A percentile compares a stretch with the other conserved stretches of the same genome.
Evolutionary conservation across 768 basidiomycete genomes (phyloP).

Genomic region (Podaxis pistillaris): DNA sequence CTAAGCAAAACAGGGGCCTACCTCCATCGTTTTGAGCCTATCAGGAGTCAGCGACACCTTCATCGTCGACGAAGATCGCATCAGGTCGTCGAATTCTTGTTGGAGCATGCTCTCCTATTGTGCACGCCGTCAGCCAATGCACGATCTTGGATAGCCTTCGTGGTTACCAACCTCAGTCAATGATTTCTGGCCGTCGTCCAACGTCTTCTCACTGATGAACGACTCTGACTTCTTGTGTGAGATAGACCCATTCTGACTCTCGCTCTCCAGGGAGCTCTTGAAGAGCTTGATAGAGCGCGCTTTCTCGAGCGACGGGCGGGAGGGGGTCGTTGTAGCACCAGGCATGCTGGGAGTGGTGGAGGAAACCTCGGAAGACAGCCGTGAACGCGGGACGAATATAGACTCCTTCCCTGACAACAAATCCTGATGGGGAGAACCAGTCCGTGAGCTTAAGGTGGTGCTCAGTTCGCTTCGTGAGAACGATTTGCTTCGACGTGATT

Average conservation of each 20-base stretch:
- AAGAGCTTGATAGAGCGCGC: slow-evolving; percentile 61
- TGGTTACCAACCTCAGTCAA: slow-evolving; percentile 33
- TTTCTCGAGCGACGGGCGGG: slow-evolving; percentile 66
- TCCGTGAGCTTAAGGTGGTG: slow-evolving; percentile 41
- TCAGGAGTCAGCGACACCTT: slow-evolving; percentile 96
- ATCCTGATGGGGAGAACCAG: slow-evolving; percentile 46
- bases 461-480: slow-evolving; percentile 49
- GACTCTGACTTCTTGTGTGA: slow-evolving; percentile 55
- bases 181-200: slow-evolving; percentile 26
- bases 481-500: slow-evolving; percentile 67
- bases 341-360: slow-evolving; percentile 24
- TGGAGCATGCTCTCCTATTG: slow-evolving; percentile 53
- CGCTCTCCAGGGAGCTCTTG: slow-evolving; percentile 37
- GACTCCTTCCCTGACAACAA: slow-evolving; percentile 32
- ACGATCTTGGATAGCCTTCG: slow-evolving; percentile 11
- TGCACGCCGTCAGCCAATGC: slow-evolving; percentile 16
- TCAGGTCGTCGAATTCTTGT: slow-evolving; percentile 90
- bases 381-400: slow-evolving; percentile 30
- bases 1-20: slow-evolving; percentile 43
- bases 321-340: slow-evolving; percentile 23
- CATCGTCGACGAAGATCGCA: slow-evolving; percentile 89
- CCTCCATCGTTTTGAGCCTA: slow-evolving; percentile 91
- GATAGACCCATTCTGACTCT: slow-evolving; percentile 34
- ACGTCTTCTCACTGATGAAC: slow-evolving; percentile 47
- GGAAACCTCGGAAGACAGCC: slow-evolving; percentile 39